phyloP scores from a whole-genome alignment of 176 grass and related monocot genomes.

The Otatea glauca region DNA sequence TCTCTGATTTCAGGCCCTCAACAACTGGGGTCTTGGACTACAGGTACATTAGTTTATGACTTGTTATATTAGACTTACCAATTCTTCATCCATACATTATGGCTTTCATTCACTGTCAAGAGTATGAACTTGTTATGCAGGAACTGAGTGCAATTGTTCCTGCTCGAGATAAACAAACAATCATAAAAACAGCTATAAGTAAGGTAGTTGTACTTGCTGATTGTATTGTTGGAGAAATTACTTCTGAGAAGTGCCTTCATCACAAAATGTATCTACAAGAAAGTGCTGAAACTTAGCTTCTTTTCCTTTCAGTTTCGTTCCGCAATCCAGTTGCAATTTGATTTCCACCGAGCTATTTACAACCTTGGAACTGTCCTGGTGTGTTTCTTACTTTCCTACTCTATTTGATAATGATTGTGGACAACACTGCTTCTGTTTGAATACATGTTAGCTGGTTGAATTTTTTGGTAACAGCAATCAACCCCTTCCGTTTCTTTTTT shows the following conservation, averaged over 20 bases:
- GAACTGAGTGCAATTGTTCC: constrained; percentile 87
- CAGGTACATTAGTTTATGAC: constrained; percentile 51
- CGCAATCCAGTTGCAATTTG: constrained; percentile 81
- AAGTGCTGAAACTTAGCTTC: background rate
- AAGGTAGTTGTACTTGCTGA: constrained; percentile 54
- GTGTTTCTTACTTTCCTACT: background rate
- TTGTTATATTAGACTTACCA: constrained; percentile 27
- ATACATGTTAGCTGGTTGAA: constrained; percentile 15
- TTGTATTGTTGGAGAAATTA: background rate
- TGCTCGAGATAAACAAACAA: constrained; percentile 71
- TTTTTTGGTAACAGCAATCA: background rate
- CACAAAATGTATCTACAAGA: background rate
- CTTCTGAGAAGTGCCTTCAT: constrained; percentile 1
- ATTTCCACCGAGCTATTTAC: constrained; percentile 92
- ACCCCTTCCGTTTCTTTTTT: constrained; percentile 18
- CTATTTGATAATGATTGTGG: background rate
- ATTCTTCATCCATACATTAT: constrained; percentile 19
- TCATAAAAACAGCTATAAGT: constrained; percentile 83
- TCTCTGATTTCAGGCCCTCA: constrained; percentile 65
- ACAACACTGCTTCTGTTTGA: background rate
- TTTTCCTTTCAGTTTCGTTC: constrained; percentile 67
- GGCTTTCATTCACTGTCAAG: constrained; percentile 34
- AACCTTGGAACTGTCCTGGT: constrained; percentile 86
- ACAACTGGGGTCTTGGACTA: constrained; percentile 86
- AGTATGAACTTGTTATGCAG: constrained; percentile 53